Percentiles rank a stretch among this genome's conserved stretches.
phyloP scores from a whole-genome alignment of 2,329 filamentous ascomycete genomes.

The Ceratocystis diversiconidia region DNA sequence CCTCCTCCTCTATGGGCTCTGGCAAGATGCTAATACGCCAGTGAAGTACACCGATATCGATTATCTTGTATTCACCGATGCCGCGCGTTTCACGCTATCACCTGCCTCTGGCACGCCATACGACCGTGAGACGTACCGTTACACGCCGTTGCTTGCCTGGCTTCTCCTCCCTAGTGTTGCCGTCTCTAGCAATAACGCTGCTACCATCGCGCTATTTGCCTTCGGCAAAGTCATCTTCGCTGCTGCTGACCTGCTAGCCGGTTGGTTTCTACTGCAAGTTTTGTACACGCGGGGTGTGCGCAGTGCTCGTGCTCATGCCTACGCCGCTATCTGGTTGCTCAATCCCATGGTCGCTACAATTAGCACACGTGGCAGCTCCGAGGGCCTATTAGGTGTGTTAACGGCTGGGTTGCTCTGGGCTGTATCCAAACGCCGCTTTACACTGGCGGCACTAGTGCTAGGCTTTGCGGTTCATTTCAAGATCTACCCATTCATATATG shows the following conservation, averaged over 20 bases:
- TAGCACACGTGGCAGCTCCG: constrained; percentile 84
- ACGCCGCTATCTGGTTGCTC: constrained; percentile 78
- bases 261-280: constrained; percentile 30
- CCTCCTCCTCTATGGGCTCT: constrained; percentile 76
- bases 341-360: constrained; percentile 98
- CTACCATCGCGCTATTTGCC: constrained; percentile 41
- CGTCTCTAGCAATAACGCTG: constrained; percentile 41
- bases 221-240: constrained; percentile 85
- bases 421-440: constrained; percentile 46
- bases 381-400: constrained; percentile 75
- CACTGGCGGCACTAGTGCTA: constrained; percentile 57
- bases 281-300: constrained; percentile 27
- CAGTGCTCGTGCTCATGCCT: constrained; percentile 48
- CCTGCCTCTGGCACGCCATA: constrained; percentile 53
- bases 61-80: constrained; percentile 96
- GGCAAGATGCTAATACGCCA: constrained; percentile 82
- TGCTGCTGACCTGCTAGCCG: constrained; percentile 66
- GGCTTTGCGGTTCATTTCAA: constrained; percentile 90
- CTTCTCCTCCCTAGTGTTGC: constrained; percentile 59
- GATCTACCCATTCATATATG: constrained; percentile 97
- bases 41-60: constrained; percentile 99
- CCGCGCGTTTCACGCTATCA: constrained; percentile 55
- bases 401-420: constrained; percentile 77
- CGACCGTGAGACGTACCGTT: constrained; percentile 83
- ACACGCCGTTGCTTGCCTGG: constrained; percentile 90